These are phyloP conservation scores for Neocallimastix lanati DNA, from an alignment of 192 early-diverging fungal genomes.

Conservation along the genomic window DNA sequence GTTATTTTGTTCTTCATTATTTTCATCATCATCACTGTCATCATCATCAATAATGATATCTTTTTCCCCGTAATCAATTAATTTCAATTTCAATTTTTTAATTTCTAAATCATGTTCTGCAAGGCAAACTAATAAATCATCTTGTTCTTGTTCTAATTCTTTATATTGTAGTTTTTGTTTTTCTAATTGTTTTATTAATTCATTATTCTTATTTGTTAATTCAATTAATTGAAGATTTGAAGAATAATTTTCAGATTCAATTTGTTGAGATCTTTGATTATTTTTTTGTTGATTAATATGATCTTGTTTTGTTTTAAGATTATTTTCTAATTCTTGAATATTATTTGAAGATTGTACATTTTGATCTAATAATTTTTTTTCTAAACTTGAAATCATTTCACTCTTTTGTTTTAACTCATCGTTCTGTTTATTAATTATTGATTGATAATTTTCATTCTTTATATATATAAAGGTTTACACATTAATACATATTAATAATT, in stretches of 20 bases:
- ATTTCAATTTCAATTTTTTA: conserved; percentile 24
- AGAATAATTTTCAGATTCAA: not conserved
- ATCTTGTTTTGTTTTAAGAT: no score
- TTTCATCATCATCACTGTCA: conserved; percentile 21
- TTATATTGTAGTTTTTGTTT: not conserved
- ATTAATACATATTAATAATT: no score
- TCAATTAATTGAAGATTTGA: not conserved
- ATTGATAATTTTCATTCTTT: no score
- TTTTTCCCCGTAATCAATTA: conserved; percentile 14
- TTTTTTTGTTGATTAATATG: no score
- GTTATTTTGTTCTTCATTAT: conserved; percentile 8
- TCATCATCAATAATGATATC: conserved; percentile 25
- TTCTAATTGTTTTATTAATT: not conserved
- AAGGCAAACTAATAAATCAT: conserved; percentile 64
- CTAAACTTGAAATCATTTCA: no score
- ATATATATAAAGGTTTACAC: no score
- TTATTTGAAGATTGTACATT: no score
- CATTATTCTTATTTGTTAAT: not conserved
- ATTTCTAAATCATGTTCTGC: conserved; percentile 64
- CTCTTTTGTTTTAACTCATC: no score
- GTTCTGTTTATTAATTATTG: no score
- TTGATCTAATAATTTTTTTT: no score
- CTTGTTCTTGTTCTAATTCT: conserved; percentile 43
- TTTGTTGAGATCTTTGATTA: no score
- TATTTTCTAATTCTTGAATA: no score